Evolutionary conservation across 176 grass and related monocot species (phyloP), one percentile per base, ranked within the genome.

Genomic region (Alopecurus myosuroides): DNA sequence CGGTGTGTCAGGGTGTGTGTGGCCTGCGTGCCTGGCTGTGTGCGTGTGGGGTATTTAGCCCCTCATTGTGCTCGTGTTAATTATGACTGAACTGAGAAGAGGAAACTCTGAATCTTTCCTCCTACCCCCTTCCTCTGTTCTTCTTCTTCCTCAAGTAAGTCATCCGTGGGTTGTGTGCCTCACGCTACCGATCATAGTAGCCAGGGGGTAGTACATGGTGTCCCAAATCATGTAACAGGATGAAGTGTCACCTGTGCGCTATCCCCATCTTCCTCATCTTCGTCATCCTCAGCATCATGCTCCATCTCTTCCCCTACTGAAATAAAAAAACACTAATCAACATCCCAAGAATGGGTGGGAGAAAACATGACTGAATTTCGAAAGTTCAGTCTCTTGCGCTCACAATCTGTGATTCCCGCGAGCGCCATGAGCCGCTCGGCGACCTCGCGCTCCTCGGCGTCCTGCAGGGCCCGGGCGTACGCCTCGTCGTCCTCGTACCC

Each of bases 401-500:
- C 68, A 98, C 93, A 89, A 45, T 88, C 89, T 9, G 83, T 85
- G 25, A 98, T 79, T 6, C 97, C 97, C 1, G 91, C 77, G 60
- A 98, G 93, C 66, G 85, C 84, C 91, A 92, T 91, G 69, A 98
- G 85, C n/a, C 91, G 89, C 18, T 70, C 78, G 48, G 97, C 83
- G 29, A 95, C 89, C 50, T 92, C 91, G 12, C 91, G 79, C 77
- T 91, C 91, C 88, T 92, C 86, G 17, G 83, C 91, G 30, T 89
- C 89, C 85, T 95, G 93, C 51, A 98, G 81, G 29, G 96, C 91
- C 82, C 93, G 85, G 20, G 91, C 93, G 69, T 89, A 95, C 11
- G 89, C 88, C 88, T 94, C 96, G 23, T 98, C 91, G 58, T 94
- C 88, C 70, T 79, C 89, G 44, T 87, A 92, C 30, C 65, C 80